Percentiles rank a stretch among this genome's conserved stretches.
phyloP scores from a whole-genome alignment of 257 asterid species.

The Plantago elongata region DNA sequence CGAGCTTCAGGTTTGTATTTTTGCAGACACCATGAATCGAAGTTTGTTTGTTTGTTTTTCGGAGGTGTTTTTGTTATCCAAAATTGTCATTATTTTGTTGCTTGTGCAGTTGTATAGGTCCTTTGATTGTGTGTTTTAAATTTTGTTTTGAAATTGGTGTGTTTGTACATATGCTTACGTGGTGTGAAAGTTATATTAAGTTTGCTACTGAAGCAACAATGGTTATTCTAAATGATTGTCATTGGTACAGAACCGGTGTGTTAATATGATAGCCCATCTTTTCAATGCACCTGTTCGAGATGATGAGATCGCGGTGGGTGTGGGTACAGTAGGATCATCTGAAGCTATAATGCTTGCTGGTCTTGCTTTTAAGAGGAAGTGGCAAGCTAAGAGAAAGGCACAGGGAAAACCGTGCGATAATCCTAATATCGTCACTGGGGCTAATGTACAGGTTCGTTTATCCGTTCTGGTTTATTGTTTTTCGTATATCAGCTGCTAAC shows the following conservation, averaged over 20 bases:
- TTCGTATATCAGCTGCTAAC: no score
- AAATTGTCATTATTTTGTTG: no score
- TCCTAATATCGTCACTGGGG: constrained; percentile 73
- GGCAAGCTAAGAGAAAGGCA: constrained; percentile 67
- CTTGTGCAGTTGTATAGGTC: no score
- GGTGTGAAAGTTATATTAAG: neutral
- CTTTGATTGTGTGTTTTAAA: no score
- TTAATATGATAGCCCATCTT: constrained; percentile 74
- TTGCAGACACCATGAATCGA: no score
- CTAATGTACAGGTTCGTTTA: constrained; percentile 55
- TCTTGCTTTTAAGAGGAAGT: constrained; percentile 75
- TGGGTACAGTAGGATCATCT: constrained; percentile 80
- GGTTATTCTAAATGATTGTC: neutral
- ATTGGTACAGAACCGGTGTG: constrained; percentile 61
- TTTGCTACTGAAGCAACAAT: no score
- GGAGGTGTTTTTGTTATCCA: no score
- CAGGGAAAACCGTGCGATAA: constrained; percentile 47
- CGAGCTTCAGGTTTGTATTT: constrained; percentile 47
- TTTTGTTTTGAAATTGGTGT: no score
- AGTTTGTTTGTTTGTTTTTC: no score
- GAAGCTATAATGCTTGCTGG: constrained; percentile 91
- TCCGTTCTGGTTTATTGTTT: neutral
- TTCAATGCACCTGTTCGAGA: constrained; percentile 67
- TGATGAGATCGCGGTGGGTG: constrained; percentile 56
- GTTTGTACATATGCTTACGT: neutral